Evolutionary conservation across 208 protist species (phyloP).

Genomic region (Trypanosoma rangeli): DNA sequence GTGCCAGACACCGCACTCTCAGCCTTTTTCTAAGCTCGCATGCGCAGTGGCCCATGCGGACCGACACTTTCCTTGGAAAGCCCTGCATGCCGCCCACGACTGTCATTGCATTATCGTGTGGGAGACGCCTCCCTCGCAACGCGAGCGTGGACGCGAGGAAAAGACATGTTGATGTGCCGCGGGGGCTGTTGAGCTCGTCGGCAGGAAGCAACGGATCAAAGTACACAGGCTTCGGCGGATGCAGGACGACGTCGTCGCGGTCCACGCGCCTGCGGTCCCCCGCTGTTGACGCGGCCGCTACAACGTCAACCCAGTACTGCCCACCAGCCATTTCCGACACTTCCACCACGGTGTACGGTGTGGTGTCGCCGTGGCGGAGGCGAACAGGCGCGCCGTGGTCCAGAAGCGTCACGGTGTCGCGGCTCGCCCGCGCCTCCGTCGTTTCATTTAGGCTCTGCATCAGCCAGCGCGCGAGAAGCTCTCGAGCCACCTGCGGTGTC

Average conservation of each 20-base stretch:
- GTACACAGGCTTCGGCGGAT: conserved; percentile 34
- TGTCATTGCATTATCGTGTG: background rate
- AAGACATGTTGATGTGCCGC: conserved; percentile 48
- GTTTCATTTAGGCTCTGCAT: conserved; percentile 58
- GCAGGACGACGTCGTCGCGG: conserved; percentile 34
- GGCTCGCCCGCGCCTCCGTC: conserved; percentile 9
- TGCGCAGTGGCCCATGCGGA: conserved; percentile 10
- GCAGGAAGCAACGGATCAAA: conserved; percentile 61
- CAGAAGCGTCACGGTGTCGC: conserved; percentile 42
- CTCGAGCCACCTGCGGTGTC: conserved; percentile 35
- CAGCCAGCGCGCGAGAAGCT: conserved; percentile 69
- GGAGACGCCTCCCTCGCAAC: conserved; percentile 2
- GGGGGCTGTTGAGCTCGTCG: conserved; percentile 50
- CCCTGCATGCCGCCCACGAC: background rate
- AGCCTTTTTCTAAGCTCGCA: conserved; percentile 7
- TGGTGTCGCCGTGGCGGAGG: conserved; percentile 16
- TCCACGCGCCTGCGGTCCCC: conserved; percentile 30
- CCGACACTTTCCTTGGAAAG: conserved; percentile 9
- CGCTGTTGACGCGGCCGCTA: background rate
- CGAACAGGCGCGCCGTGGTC: conserved; percentile 37
- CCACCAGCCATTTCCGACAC: conserved; percentile 21
- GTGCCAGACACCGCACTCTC: background rate
- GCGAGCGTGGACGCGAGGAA: conserved; percentile 50
- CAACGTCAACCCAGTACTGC: conserved; percentile 36
- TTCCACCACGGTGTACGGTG: conserved; percentile 14